Evolutionary conservation across 129 eudicot species (phyloP), one percentile per base, ranked within the genome.

Genomic region (Heracleum sosnowskyi): DNA sequence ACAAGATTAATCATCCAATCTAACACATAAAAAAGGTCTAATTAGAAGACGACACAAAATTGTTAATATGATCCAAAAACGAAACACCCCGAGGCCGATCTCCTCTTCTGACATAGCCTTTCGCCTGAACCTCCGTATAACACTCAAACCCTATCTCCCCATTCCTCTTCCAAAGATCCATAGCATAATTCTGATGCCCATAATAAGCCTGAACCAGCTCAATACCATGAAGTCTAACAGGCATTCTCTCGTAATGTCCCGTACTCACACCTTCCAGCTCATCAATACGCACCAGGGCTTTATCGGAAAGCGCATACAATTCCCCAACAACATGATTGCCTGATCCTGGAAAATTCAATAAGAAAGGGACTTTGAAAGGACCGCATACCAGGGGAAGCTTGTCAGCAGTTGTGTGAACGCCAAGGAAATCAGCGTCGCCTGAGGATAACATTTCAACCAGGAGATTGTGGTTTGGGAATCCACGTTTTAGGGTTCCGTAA

Each of bases 401-500:
- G 16, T 46, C 77, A 37, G 55, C 71, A 57, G 98, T 89, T 57
- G 78, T 71, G 82, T 70, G 81, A 4, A 80, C 7, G 46, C 94
- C 94, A 77, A 87, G 20, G 66, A 82, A 93, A 37, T 73, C 70
- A 74, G 90, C 91, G 75, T 87, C 86, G 79, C 85, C 74, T 39
- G 85, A 49, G 72, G 87, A 60, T 45, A 87, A 72, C 64, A 93
- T 77, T 74, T 80, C 83, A 33, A 83, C 69, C 73, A 93, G 79
- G 33, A 93, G 81, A 40, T 69, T 20, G 85, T 93, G 94, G 78
- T 93, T 93, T 15, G 85, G 63, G 81, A 90, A 90, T 4, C 92
- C 96, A 26, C 82, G 89, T 75, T 91, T 93, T 18, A 93, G 89
- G 16, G 97, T 92, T 78, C 97, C 97, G 84, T 92, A 92, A 18